Percentiles rank a stretch among this genome's conserved stretches.
Conservation (phyloP, 257 asterid genomes). For the Solanum corneliomulleri region DNA sequence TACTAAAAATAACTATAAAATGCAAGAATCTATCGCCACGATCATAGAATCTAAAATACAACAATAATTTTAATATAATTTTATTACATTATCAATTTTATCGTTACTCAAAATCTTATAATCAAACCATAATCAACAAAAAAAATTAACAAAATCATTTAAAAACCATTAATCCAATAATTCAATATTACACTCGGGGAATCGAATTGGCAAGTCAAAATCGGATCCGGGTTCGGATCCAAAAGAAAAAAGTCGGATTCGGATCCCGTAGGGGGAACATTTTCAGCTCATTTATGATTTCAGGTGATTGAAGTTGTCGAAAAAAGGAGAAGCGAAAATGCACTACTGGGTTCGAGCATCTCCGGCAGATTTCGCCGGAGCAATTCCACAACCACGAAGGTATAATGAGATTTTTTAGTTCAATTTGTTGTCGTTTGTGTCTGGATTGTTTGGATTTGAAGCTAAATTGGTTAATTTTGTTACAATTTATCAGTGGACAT, state of each 20-base stretch:
- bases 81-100: background rate
- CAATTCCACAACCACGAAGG: conserved; percentile 83
- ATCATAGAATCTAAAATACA: too few species aligned
- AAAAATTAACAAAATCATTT: too few species aligned
- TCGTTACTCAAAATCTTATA: too few species aligned
- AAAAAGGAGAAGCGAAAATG: conserved; percentile 33
- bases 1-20: background rate
- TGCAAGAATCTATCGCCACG: background rate
- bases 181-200: background rate
- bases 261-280: background rate
- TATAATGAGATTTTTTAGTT: background rate
- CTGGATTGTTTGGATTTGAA: background rate
- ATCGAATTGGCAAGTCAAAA: background rate
- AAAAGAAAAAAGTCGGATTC: background rate
- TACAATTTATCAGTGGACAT: conserved; percentile 54
- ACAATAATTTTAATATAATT: too few species aligned
- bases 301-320: background rate
- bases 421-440: background rate
- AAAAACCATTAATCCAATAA: too few species aligned
- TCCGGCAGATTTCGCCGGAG: conserved; percentile 69
- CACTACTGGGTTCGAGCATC: conserved; percentile 91
- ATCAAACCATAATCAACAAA: too few species aligned
- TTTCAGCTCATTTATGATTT: background rate
- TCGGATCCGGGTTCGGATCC: background rate
- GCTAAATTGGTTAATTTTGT: background rate